These are phyloP conservation scores for Auriculariales sp. DNA, from an alignment of 768 basidiomycete genomes.

Conservation along the genomic window DNA sequence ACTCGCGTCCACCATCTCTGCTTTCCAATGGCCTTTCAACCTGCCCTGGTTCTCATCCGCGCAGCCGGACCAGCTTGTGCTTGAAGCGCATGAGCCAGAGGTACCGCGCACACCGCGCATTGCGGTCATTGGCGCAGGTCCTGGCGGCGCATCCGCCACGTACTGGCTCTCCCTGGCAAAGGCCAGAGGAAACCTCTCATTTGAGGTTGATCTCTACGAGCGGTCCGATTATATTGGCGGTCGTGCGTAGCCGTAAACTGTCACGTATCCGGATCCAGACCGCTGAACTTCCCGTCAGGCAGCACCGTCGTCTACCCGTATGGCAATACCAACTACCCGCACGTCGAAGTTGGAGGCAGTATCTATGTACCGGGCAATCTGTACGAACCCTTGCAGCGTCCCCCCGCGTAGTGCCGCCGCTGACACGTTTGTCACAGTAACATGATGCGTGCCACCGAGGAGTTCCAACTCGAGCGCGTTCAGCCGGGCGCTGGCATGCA, in stretches of 20 bases:
- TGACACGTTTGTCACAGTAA: too few species aligned
- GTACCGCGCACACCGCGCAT: slow-evolving; percentile 17
- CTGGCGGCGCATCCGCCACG: slow-evolving; percentile 71
- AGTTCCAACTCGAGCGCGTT: slow-evolving; percentile 53
- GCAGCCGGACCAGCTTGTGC: neutral
- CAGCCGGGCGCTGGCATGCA: slow-evolving; percentile 34
- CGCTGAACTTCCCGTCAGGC: slow-evolving; percentile 27
- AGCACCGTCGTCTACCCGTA: slow-evolving; percentile 69
- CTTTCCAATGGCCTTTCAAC: neutral
- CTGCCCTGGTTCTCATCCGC: neutral
- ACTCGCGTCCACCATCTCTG: too few species aligned
- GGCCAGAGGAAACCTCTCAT: slow-evolving; percentile 27
- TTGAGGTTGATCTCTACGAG: slow-evolving; percentile 77
- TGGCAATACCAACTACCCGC: slow-evolving; percentile 35
- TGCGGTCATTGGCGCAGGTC: slow-evolving; percentile 85
- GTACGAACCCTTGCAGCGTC: too few species aligned
- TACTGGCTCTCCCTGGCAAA: slow-evolving; percentile 74
- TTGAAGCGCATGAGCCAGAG: neutral
- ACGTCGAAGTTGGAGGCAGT: slow-evolving; percentile 76
- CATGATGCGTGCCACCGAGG: slow-evolving; percentile 57
- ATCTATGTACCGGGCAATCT: slow-evolving; percentile 49
- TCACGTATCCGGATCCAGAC: slow-evolving; percentile 3
- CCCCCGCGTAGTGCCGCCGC: too few species aligned
- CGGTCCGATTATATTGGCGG: slow-evolving; percentile 65
- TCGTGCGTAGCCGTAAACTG: slow-evolving; percentile 37